These are phyloP conservation scores for Hapsidospora chrysogenum DNA, from an alignment of 495 filamentous ascomycete genomes.

Conservation along the genomic window DNA sequence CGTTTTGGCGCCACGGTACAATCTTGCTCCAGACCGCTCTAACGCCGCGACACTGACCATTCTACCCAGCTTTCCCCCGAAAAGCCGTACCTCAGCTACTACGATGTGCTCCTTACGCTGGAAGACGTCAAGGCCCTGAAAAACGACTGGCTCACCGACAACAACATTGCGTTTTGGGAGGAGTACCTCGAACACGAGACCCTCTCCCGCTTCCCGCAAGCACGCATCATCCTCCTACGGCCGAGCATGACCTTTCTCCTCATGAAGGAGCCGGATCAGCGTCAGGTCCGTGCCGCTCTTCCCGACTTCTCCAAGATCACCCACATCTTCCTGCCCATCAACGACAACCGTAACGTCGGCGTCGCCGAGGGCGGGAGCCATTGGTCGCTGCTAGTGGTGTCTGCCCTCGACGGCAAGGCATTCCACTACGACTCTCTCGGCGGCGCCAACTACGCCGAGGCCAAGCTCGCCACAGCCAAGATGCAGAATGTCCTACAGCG, in stretches of 20 bases:
- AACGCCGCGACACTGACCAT: neutral
- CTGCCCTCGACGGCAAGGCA: slow-evolving; percentile 70
- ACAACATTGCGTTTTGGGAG: slow-evolving; percentile 95
- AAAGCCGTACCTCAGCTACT: slow-evolving; percentile 25
- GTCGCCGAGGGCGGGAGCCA: slow-evolving; percentile 79
- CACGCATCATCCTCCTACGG: slow-evolving; percentile 79
- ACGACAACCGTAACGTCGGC: slow-evolving; percentile 62
- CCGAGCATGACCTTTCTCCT: slow-evolving; percentile 91
- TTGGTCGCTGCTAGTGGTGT: slow-evolving; percentile 89
- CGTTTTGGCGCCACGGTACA: slow-evolving; percentile 19
- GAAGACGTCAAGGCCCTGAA: slow-evolving; percentile 80
- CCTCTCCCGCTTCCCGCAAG: slow-evolving; percentile 53
- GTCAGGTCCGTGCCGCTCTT: slow-evolving; percentile 54
- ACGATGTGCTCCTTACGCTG: slow-evolving; percentile 28
- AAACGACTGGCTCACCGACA: slow-evolving; percentile 96
- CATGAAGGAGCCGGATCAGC: slow-evolving; percentile 62
- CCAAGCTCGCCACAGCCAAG: slow-evolving; percentile 34
- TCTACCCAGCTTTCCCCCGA: slow-evolving; percentile 13
- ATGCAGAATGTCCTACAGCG: slow-evolving; percentile 43
- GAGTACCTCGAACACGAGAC: slow-evolving; percentile 90
- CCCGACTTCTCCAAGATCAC: slow-evolving; percentile 67
- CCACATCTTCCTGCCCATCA: slow-evolving; percentile 94
- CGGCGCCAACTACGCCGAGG: slow-evolving; percentile 59
- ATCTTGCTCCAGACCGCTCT: neutral
- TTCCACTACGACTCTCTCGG: slow-evolving; percentile 95